Base-by-base conservation (phyloP, 257 asterid genomes). In the Capsicum chinense region DNA sequence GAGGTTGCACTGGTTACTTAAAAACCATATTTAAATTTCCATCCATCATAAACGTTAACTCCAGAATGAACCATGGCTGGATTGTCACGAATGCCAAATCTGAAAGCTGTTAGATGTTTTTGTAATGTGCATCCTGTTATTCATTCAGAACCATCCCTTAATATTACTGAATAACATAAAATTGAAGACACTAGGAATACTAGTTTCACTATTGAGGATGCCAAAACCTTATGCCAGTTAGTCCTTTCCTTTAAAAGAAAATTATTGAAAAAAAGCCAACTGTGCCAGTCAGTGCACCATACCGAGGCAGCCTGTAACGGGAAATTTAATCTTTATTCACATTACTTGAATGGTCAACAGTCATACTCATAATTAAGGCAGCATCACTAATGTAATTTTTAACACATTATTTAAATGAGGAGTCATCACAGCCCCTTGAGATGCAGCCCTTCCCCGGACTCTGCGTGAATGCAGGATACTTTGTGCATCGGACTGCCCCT, bases 131-230 rank as follows among this genome's bases (percentile, higher is more conserved):
- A 9, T 16, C 56, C 15, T 70, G 59, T 73, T 73, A 19, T 73
- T 73, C 59, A 48, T 73, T 73, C 42, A 47, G 80, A 47, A n/a
- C 42, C 11, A 10, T 19, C 42, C 12, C 42, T 73, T 9, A 19
- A 19, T 26, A 26, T 73, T 73, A 48, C 12, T 12, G 80, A 73
- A 73, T 19, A 48, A 73, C 42, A 19, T 11, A 48, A 48, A 73
- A 73, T 73, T 74, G 6, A 50, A 74, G 44, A 48, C 60, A 50
- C 21, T 48, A 50, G 62, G 81, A 50, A 8, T 56, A 74, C 9
- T 74, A 19, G 60, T 52, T 74, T 14, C 80, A 73, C 33, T 48
- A 17, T 44, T 73, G 58, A 74, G 60, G 81, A 74, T 74, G 81
- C 62, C 60, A 74, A 39, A 21, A 50, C 12, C 44, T 74, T 74